Conservation (phyloP, 2,329 filamentous ascomycete species). For the Cryphonectria parasitica region DNA sequence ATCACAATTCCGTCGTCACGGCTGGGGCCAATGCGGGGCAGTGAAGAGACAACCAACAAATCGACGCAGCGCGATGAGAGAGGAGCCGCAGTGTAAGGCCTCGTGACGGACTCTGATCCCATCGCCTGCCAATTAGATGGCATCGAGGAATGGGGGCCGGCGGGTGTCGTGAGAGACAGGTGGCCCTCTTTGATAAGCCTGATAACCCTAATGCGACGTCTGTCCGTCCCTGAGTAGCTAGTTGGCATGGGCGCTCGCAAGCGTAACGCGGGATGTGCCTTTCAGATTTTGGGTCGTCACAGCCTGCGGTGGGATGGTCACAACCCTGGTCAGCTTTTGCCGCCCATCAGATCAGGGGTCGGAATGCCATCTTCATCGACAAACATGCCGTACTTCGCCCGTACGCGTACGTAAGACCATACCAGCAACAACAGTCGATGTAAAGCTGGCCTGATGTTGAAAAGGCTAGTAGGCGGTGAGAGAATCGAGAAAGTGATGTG, state of each 20-base stretch:
- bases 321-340: slow-evolving; percentile 27
- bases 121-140: neutral
- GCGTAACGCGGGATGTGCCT: neutral
- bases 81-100: slow-evolving; percentile 8
- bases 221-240: slow-evolving; percentile 10
- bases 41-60: neutral
- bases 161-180: neutral
- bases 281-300: neutral
- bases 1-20: slow-evolving; percentile 16
- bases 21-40: neutral
- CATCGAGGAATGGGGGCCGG: neutral
- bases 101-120: slow-evolving; percentile 8
- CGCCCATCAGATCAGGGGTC: slow-evolving; percentile 22
- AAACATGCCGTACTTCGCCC: neutral
- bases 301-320: slow-evolving; percentile 13
- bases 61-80: slow-evolving; percentile 3
- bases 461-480: slow-evolving; percentile 7
- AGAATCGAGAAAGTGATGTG: neutral
- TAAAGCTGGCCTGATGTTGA: neutral
- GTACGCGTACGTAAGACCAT: neutral
- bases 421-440: neutral
- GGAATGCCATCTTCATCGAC: slow-evolving; percentile 1
- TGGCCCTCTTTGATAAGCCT: slow-evolving; percentile 13
- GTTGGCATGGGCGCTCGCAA: neutral
- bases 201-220: slow-evolving; percentile 22